A percentile compares a stretch with the other conserved stretches of the same genome.
phyloP scores from a whole-genome alignment of 2,329 filamentous ascomycete species.

The Talaromyces atroroseus region DNA sequence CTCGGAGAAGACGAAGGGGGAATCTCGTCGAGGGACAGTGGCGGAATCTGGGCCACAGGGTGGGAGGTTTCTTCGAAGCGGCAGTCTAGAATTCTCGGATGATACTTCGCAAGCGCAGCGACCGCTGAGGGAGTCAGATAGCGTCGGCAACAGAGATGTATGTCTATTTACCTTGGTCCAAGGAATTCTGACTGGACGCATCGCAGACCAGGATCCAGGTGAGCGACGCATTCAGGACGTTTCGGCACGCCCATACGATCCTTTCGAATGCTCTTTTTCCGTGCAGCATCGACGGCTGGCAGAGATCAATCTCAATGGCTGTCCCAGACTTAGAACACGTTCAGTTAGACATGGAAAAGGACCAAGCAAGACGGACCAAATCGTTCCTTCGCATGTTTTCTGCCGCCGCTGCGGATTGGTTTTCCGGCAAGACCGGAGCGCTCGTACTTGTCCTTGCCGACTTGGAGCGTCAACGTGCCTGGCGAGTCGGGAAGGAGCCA shows the following conservation, averaged over 20 bases:
- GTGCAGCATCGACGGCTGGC: conserved; percentile 67
- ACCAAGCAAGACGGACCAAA: conserved; percentile 52
- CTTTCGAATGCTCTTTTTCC: conserved; percentile 80
- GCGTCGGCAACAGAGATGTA: background rate
- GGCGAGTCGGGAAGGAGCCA: conserved; percentile 1
- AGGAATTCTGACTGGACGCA: conserved; percentile 19
- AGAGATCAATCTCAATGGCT: conserved; percentile 75
- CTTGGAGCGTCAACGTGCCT: conserved; percentile 69
- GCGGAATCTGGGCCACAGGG: conserved; percentile 26
- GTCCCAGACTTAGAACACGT: conserved; percentile 1
- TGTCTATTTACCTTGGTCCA: conserved; percentile 39
- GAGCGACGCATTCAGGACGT: conserved; percentile 62
- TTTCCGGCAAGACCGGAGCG: conserved; percentile 72
- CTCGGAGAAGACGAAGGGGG: conserved; percentile 31
- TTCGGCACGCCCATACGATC: conserved; percentile 70
- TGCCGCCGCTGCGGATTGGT: conserved; percentile 52
- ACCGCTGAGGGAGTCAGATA: background rate
- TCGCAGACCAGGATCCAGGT: conserved; percentile 73
- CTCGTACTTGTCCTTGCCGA: conserved; percentile 79
- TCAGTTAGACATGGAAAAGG: background rate
- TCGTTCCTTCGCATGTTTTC: conserved; percentile 62
- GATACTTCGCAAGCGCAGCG: conserved; percentile 28
- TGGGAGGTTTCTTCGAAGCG: conserved; percentile 21
- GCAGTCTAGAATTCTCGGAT: conserved; percentile 33
- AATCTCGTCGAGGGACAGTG: conserved; percentile 24